Evolutionary conservation across 768 basidiomycete species (phyloP).

Genomic region (Tremella mesenterica): DNA sequence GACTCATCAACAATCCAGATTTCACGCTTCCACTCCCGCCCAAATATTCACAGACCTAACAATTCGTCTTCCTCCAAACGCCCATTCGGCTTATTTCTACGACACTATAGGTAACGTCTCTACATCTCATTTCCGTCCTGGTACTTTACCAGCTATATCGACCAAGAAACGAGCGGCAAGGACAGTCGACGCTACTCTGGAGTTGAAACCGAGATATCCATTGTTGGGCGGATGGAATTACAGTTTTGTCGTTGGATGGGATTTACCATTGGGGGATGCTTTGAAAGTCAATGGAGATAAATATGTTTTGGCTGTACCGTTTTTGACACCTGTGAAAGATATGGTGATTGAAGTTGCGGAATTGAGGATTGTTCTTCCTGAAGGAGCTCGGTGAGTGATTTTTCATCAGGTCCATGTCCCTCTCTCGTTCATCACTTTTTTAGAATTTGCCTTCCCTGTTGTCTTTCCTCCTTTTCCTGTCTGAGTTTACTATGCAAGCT

Average conservation of each 20-base stretch:
- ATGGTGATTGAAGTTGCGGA: constrained; percentile 73
- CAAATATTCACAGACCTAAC: constrained; percentile 59
- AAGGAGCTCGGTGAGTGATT: constrained; percentile 79
- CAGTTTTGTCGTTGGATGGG: constrained; percentile 86
- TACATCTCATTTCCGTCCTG: constrained; percentile 70
- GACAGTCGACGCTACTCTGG: constrained; percentile 55
- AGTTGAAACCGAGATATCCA: constrained; percentile 82
- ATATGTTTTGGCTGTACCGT: constrained; percentile 68
- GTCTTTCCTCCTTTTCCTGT: too few species aligned
- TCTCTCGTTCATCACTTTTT: neutral
- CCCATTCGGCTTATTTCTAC: constrained; percentile 76
- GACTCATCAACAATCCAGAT: constrained; percentile 68
- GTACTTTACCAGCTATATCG: constrained; percentile 34
- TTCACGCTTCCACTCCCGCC: constrained; percentile 57
- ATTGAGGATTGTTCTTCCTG: constrained; percentile 73
- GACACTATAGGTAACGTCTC: constrained; percentile 95
- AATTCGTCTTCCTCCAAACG: constrained; percentile 73
- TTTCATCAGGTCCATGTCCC: neutral
- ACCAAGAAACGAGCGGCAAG: constrained; percentile 13
- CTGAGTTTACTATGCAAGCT: too few species aligned
- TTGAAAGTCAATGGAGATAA: constrained; percentile 59
- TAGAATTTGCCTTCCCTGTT: too few species aligned
- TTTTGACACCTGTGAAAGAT: constrained; percentile 71
- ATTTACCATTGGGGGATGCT: constrained; percentile 61
- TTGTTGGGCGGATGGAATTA: constrained; percentile 97